Evolutionary conservation across 345 rosid genomes (phyloP).

Genomic region (Clarkia xantiana): DNA sequence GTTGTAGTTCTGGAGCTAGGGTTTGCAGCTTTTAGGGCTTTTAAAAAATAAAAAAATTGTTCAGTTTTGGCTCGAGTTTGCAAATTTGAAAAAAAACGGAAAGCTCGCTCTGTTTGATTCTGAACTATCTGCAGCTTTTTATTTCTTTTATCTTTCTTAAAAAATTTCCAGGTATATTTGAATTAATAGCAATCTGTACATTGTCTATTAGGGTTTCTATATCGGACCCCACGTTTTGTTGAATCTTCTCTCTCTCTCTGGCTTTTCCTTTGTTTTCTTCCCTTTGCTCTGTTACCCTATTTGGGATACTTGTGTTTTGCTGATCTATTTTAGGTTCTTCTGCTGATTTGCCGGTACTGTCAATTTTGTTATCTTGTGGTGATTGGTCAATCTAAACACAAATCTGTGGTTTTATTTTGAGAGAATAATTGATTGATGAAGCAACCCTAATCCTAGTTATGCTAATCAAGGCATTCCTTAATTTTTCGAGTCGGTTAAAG

Average conservation of each 20-base stretch:
- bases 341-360: not conserved
- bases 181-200: not conserved
- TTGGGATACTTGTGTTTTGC: not conserved
- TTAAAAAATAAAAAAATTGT: too few species aligned
- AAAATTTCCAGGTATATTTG: not conserved
- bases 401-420: not conserved
- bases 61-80: not conserved
- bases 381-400: not conserved
- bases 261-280: not conserved
- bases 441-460: too few species aligned
- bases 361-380: not conserved
- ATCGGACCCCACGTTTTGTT: not conserved
- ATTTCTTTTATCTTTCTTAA: not conserved
- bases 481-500: too few species aligned
- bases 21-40: not conserved
- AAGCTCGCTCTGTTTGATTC: not conserved
- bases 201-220: not conserved
- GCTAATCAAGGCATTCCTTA: too few species aligned
- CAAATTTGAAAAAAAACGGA: too few species aligned
- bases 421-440: not conserved
- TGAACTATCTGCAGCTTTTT: not conserved
- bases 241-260: not conserved
- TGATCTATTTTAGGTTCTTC: too few species aligned
- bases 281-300: not conserved
- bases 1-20: slow-evolving; percentile 2